phyloP scores from a whole-genome alignment of 208 protist species.

The Angomonas ambiguus region DNA sequence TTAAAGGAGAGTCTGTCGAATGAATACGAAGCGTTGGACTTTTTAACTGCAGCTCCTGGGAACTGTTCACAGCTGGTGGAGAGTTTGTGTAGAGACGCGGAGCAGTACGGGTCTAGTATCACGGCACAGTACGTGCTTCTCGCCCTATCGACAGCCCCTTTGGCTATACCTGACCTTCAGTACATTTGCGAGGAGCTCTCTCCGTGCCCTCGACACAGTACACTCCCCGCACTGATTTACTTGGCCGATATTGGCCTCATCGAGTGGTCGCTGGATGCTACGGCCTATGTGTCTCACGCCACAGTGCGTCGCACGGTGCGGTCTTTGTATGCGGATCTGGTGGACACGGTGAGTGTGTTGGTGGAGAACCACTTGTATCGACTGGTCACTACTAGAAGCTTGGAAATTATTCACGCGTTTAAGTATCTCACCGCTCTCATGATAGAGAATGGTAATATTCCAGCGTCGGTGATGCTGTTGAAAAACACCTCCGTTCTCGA shows the following conservation, averaged over 20 bases:
- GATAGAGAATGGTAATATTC: slow-evolving; percentile 69
- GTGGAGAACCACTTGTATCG: slow-evolving; percentile 77
- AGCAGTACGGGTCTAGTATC: slow-evolving; percentile 28
- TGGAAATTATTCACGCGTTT: slow-evolving; percentile 60
- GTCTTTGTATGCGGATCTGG: slow-evolving; percentile 34
- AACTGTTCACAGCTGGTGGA: slow-evolving; percentile 44
- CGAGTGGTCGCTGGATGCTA: slow-evolving; percentile 35
- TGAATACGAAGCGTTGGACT: slow-evolving; percentile 38
- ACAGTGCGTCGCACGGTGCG: slow-evolving; percentile 37
- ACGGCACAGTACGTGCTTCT: slow-evolving; percentile 60
- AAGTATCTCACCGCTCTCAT: slow-evolving; percentile 55
- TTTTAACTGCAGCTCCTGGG: slow-evolving; percentile 50
- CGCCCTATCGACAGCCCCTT: slow-evolving; percentile 38
- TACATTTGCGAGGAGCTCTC: slow-evolving; percentile 77
- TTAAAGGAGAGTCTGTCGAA: slow-evolving; percentile 20
- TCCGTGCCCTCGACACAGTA: slow-evolving; percentile 50
- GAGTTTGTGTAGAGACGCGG: slow-evolving; percentile 34
- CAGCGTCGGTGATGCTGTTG: slow-evolving; percentile 33
- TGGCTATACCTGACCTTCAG: slow-evolving; percentile 65
- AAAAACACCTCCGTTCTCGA: slow-evolving; percentile 53
- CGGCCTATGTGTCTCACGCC: slow-evolving; percentile 36
- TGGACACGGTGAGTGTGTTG: slow-evolving; percentile 57
- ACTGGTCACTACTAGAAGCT: slow-evolving; percentile 60
- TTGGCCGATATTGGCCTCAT: slow-evolving; percentile 62
- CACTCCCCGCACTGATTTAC: slow-evolving; percentile 55